Base-by-base conservation (phyloP, 2,329 filamentous ascomycete species). In the Helicocarpus griseus region DNA sequence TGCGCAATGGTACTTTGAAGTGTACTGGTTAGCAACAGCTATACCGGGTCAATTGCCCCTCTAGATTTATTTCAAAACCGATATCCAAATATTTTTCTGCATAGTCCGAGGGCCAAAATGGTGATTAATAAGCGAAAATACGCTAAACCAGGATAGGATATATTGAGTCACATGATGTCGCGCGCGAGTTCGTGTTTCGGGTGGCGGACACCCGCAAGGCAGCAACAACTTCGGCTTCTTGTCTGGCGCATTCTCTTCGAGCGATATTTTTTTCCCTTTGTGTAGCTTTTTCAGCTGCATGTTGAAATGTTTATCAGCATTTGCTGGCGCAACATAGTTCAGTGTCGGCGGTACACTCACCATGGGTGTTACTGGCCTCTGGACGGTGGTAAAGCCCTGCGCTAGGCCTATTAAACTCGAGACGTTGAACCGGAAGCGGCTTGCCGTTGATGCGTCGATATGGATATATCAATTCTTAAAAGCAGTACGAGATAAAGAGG, bases 381-480 rank as follows among this genome's bases (percentile, higher is more conserved):
- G 93, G 93, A 91, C 88, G 57, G 89, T 98, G 49, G 77, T 97
- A 58, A 88, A 95, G 71, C 93, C 93, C 43, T 96, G 89, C 66
- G 93, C 93, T 45, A 86, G 93, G 35, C 94, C 93, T 19, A 95
- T 94, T 56, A 96, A 95, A 69, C 85, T 98, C 61, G 90, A 94
- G 61, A 95, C 91, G 13, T 82, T 98, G 54, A 97, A 97, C 69
- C 88, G 87, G 60, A 96, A 95, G 72, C 89, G 93, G 14, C 85
- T 98, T 47, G 94, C 93, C 44, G 89, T 98, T 59, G 93, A 98
- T 72, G 93, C 94, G 53, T 96, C 90, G 11, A 98, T 98, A 66
- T 98, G 93, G 93, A 97, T 98, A 61, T 98, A 98, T 76, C 93
- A 98, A 66, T 98, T 98, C 64, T 82, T 98, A 61, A 98, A 98